A percentile compares a stretch with the other conserved stretches of the same genome.
These are phyloP conservation scores for Globisporangium solare DNA, from an alignment of 352 stramenopile genomes.

Conservation along the genomic window DNA sequence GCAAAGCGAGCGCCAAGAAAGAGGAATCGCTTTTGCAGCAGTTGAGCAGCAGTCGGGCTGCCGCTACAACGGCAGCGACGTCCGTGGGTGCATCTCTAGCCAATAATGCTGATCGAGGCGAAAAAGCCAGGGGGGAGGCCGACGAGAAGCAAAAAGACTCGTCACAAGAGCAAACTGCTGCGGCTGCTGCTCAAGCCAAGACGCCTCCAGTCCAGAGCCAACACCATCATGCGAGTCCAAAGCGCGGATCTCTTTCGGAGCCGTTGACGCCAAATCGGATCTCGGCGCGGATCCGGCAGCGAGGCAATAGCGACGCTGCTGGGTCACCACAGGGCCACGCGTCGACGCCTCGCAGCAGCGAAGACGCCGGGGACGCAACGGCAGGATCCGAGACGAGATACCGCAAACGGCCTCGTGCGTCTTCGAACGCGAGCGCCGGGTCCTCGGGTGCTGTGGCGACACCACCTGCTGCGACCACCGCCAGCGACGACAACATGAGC, in stretches of 20 bases:
- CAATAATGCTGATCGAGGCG: too few relatives aligned
- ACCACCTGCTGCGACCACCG: constrained; percentile 11
- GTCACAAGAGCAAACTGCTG: too few relatives aligned
- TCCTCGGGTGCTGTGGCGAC: constrained; percentile 19
- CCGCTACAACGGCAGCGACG: constrained; percentile 3
- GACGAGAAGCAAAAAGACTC: too few relatives aligned
- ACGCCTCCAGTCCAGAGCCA: too few relatives aligned
- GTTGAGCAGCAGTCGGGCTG: constrained; percentile 11
- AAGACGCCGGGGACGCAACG: constrained; percentile 12
- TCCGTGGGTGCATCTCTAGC: not conserved
- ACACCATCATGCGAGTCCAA: constrained; percentile 9
- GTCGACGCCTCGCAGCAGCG: constrained; percentile 10
- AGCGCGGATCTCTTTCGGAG: constrained; percentile 3
- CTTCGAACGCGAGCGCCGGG: constrained; percentile 9
- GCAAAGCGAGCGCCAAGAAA: constrained; percentile 65
- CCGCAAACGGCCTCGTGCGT: constrained; percentile 30
- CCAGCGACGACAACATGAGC: constrained; percentile 34
- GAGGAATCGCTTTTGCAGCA: constrained; percentile 51
- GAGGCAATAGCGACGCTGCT: constrained; percentile 23
- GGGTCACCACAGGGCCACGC: constrained; percentile 28
- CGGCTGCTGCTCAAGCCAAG: too few relatives aligned
- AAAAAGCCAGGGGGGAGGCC: too few relatives aligned
- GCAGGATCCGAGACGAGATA: not conserved
- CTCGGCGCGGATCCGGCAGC: constrained; percentile 47
- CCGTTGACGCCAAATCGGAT: constrained; percentile 40